phyloP scores from a whole-genome alignment of 768 basidiomycete genomes.

The Podaxis sp. region DNA sequence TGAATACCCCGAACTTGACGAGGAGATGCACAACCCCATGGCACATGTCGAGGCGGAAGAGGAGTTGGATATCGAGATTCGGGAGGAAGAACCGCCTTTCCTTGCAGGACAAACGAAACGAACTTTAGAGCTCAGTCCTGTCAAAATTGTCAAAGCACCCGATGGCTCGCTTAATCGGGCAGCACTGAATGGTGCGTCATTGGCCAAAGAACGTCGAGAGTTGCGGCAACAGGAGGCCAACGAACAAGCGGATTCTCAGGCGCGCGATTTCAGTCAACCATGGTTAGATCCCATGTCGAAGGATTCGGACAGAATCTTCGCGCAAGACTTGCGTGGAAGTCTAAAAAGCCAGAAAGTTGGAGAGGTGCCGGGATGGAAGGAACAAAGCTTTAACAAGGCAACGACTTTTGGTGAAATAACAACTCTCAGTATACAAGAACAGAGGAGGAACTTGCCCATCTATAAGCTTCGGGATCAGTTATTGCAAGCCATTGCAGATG shows the following conservation, averaged over 20 bases:
- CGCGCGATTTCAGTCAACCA: slow-evolving; percentile 90
- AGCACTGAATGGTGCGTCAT: slow-evolving; percentile 86
- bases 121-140: slow-evolving; percentile 91
- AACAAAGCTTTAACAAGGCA: slow-evolving; percentile 89
- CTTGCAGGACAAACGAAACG: slow-evolving; percentile 94
- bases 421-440: slow-evolving; percentile 85
- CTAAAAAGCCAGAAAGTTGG: slow-evolving; percentile 78
- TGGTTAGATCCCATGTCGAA: slow-evolving; percentile 99
- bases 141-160: slow-evolving; percentile 97
- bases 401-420: slow-evolving; percentile 96
- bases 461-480: slow-evolving; percentile 91
- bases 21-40: slow-evolving; percentile 73
- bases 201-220: slow-evolving; percentile 94
- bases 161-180: slow-evolving; percentile 97
- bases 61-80: slow-evolving; percentile 94
- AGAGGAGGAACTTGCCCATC: slow-evolving; percentile 86
- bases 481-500: slow-evolving; percentile 85
- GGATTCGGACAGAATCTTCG: slow-evolving; percentile 81
- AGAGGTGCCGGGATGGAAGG: slow-evolving; percentile 88
- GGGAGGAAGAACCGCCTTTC: slow-evolving; percentile 96
- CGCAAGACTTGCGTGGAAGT: slow-evolving; percentile 84
- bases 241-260: slow-evolving; percentile 90
- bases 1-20: slow-evolving; percentile 91
- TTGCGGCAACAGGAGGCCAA: slow-evolving; percentile 91
- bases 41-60: slow-evolving; percentile 89